Base-by-base conservation (phyloP, 2,329 filamentous ascomycete species). In the Coniochaeta ligniaria region DNA sequence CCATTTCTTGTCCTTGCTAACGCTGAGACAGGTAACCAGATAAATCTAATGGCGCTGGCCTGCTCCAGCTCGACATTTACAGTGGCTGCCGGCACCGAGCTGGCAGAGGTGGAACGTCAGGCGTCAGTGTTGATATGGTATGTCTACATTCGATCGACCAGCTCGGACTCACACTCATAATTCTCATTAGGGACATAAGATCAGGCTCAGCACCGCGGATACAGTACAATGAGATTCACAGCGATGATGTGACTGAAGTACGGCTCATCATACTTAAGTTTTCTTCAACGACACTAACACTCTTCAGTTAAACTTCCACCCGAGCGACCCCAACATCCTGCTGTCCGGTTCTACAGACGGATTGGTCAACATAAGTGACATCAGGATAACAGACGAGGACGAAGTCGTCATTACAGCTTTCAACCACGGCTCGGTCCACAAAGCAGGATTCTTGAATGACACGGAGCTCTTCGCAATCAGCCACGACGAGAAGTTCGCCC, bases 341-440 rank as follows among this genome's bases (percentile, higher is more conserved):
- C 79, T 94, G 12, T 91, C 89, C 1, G 89, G 89, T 50, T 91
- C 89, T 41, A 94, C 90, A 16, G 91, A 95, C 73, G 90, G 90
- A 7, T 82, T 94, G 1, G 82, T 94, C 67, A 92, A 90, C 69
- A 78, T 94, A 54, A 91, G 89, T 74, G 87, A 95, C 74, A 88
- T 84, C 20, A 80, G 81, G 56, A 81, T 90, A 61, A 74, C 79
- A 20, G 88, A 91, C 66, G 90, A 94, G 73, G 90, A 94, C 69
- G 90, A 94, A 55, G 86, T 90, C 1, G 77, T 92, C 22, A 78
- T 89, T 61, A 89, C 92, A 73, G 90, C 91, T 14, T 86, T 93
- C 71, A 94, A 94, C 72, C 89, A 91, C 69, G 82, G 84, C 36
- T 91, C 89, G 0, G 83, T 94, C 64, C 89, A 92, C 71, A 88